Evolutionary conservation across 768 basidiomycete genomes (phyloP), one percentile per base, ranked within the genome.

Genomic region (Rhizopogon roseolus): DNA sequence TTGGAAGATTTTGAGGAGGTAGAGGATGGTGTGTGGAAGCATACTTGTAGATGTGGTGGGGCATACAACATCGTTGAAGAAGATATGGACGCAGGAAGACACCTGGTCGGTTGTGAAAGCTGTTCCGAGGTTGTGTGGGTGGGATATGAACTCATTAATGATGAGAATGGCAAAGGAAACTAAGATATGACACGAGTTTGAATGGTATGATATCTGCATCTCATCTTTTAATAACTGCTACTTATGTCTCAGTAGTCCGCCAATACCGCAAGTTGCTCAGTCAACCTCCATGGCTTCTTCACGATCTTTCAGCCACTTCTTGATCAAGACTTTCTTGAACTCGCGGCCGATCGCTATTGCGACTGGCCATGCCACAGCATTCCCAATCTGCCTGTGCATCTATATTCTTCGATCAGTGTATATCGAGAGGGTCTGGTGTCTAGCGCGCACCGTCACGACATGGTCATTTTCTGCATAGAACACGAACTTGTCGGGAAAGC

Each of bases 61-160:
- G 55, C 44, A 17, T 93, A 90, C 62, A 68, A 60, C 37, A 81
- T 93, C 52, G 74, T 73, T 0, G 76, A 77, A 50, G 67, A 60
- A 2, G 77, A 85, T 48, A 78, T 93, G 75, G 89, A 92, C 55
- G 69, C 68, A 2, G 91, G 81, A n/a, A 73, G 73, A 46, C 90
- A 93, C 65, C 75, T 93, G 6, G 71, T 90, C 9, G 82, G 78
- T 2, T 93, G 91, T 58, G 79, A 70, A 52, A 80, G 81, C 50
- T 93, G 90, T 64, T 93, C 91, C 14, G 91, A 93, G 67, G 82
- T 81, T 8, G 73, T 93, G 1, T 93, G 90, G 88, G 87, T 84
- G n/a, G 90, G 91, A 1, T 93, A 90, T 61, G 86, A 93, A 67
- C 62, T 78, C 11, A 72, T 65, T 17, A 73, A 75, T 40, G 68